These are phyloP conservation scores for Dothistroma septosporum DNA, from an alignment of 2,329 filamentous ascomycete genomes.

Conservation along the genomic window DNA sequence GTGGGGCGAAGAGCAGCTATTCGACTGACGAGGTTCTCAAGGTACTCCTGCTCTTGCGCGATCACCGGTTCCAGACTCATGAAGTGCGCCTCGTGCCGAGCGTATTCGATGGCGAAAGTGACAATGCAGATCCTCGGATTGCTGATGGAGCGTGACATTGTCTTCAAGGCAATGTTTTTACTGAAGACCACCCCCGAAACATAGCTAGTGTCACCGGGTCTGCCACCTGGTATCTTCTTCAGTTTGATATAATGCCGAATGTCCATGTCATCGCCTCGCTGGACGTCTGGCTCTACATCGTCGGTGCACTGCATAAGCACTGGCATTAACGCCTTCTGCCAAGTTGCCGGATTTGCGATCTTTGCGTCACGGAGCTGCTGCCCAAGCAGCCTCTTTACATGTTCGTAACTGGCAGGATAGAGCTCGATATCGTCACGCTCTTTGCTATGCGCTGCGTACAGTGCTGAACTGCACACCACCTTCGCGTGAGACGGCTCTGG, in stretches of 20 bases:
- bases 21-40: slow-evolving; percentile 84
- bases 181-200: slow-evolving; percentile 95
- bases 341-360: slow-evolving; percentile 68
- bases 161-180: slow-evolving; percentile 93
- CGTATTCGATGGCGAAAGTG: slow-evolving; percentile 93
- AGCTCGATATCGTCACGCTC: slow-evolving; percentile 58
- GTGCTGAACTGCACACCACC: slow-evolving; percentile 70
- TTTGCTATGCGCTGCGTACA: slow-evolving; percentile 69
- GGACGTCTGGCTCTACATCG: slow-evolving; percentile 89
- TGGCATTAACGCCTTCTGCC: slow-evolving; percentile 86
- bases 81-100: slow-evolving; percentile 87
- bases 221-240: slow-evolving; percentile 90
- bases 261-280: slow-evolving; percentile 89
- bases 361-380: slow-evolving; percentile 76
- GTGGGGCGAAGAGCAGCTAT: slow-evolving; percentile 83
- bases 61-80: slow-evolving; percentile 98
- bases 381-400: slow-evolving; percentile 78
- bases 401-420: slow-evolving; percentile 79
- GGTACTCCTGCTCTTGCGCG: slow-evolving; percentile 89
- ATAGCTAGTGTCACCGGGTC: slow-evolving; percentile 88
- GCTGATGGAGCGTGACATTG: slow-evolving; percentile 81
- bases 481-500: slow-evolving; percentile 28
- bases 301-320: slow-evolving; percentile 88
- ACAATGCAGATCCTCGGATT: slow-evolving; percentile 87
- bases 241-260: slow-evolving; percentile 96